Percentiles rank a stretch among this genome's conserved stretches.
Conservation (phyloP, 2,329 filamentous ascomycete species). For the Myrmaecium sp. region DNA sequence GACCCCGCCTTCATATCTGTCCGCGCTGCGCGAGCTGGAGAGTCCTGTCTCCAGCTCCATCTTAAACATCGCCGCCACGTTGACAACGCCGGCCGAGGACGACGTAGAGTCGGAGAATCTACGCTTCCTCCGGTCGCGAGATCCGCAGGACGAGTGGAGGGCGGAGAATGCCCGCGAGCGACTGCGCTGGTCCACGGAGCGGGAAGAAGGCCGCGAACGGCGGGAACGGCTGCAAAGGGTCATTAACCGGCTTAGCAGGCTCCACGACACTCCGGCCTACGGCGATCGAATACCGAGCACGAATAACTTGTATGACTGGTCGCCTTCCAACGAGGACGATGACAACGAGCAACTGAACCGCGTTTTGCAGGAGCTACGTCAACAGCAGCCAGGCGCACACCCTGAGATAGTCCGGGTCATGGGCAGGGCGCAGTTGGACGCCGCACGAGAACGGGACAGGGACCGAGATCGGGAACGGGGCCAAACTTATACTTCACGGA, state of each 20-base stretch:
- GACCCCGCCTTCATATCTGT: conserved; percentile 25
- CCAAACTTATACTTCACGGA: not conserved
- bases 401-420: conserved; percentile 22
- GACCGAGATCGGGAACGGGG: conserved; percentile 4
- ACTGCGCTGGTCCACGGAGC: conserved; percentile 7
- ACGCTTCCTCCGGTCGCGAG: conserved; percentile 30
- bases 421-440: conserved; percentile 19
- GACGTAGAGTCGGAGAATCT: conserved; percentile 32
- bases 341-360: conserved; percentile 21
- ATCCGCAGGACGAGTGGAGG: conserved; percentile 18
- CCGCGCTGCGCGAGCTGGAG: conserved; percentile 28
- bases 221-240: conserved; percentile 26
- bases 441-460: conserved; percentile 14
- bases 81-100: conserved; percentile 28
- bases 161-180: conserved; percentile 9
- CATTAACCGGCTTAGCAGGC: conserved; percentile 27
- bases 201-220: conserved; percentile 22
- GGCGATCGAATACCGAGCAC: conserved; percentile 35
- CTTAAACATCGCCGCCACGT: conserved; percentile 32
- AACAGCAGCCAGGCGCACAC: conserved; percentile 20
- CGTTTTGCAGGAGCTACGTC: conserved; percentile 23
- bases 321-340: conserved; percentile 26
- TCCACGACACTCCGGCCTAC: conserved; percentile 31
- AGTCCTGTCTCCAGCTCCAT: conserved; percentile 25
- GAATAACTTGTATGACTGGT: conserved; percentile 44